A percentile compares a stretch with the other conserved stretches of the same genome.
These are phyloP conservation scores for Scleroderma citrinum DNA, from an alignment of 768 basidiomycete species.

Conservation along the genomic window DNA sequence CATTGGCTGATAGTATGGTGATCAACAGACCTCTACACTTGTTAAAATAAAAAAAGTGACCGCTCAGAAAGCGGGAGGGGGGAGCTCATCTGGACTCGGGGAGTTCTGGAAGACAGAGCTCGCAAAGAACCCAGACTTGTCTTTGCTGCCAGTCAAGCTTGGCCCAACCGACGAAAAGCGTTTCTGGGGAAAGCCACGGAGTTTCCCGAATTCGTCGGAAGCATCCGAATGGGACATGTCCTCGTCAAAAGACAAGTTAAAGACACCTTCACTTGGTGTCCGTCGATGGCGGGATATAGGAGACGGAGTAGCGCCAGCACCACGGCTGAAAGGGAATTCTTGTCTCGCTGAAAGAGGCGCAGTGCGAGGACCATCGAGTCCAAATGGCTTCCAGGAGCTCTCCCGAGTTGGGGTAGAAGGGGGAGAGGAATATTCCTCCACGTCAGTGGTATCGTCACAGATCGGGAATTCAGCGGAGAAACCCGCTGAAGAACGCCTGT, in stretches of 20 bases:
- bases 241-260: constrained; percentile 70
- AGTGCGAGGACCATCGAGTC: constrained; percentile 42
- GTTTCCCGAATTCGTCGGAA: constrained; percentile 32
- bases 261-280: constrained; percentile 69
- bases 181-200: constrained; percentile 28
- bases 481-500: constrained; percentile 30
- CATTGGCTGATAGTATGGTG: background rate
- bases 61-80: constrained; percentile 54
- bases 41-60: constrained; percentile 23
- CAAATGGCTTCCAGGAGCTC: constrained; percentile 28
- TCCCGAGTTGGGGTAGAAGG: constrained; percentile 53
- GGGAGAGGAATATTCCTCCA: constrained; percentile 33
- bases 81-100: constrained; percentile 76
- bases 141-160: constrained; percentile 21
- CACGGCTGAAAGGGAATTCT: constrained; percentile 36
- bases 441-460: constrained; percentile 66
- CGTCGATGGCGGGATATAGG: constrained; percentile 45
- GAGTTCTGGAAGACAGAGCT: constrained; percentile 84
- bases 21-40: constrained; percentile 38
- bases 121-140: constrained; percentile 57
- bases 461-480: constrained; percentile 48
- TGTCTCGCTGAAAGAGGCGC: constrained; percentile 40
- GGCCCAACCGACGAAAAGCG: constrained; percentile 25
- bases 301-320: constrained; percentile 32
- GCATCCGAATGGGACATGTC: constrained; percentile 41